Conservation (phyloP, 805 yeast genomes). For the Novakomyces olei region DNA sequence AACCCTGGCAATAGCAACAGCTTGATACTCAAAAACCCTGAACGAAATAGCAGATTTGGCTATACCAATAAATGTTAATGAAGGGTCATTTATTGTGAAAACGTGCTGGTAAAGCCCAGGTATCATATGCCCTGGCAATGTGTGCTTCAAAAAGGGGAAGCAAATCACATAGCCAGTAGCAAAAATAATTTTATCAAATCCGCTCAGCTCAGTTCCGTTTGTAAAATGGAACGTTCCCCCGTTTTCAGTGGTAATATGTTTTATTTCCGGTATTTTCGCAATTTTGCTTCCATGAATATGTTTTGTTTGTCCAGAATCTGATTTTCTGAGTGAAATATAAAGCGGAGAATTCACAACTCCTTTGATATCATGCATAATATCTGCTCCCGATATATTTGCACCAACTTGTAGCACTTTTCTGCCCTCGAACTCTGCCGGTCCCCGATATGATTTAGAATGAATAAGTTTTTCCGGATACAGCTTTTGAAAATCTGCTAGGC, state of each 20-base stretch:
- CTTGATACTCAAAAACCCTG: background rate
- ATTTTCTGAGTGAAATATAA: background rate
- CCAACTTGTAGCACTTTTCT: constrained; percentile 33
- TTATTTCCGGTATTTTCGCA: background rate
- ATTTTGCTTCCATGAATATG: background rate
- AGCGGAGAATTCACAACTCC: no score
- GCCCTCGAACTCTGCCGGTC: constrained; percentile 23
- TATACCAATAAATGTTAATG: constrained; percentile 39
- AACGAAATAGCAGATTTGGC: background rate
- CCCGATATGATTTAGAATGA: constrained; percentile 38
- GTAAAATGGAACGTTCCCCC: constrained; percentile 25
- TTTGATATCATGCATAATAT: constrained; percentile 41
- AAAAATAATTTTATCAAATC: constrained; percentile 37
- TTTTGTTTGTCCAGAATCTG: background rate
- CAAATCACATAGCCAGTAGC: constrained; percentile 54
- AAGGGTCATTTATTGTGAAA: constrained; percentile 37
- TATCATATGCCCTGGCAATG: no score
- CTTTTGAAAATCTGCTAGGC: constrained; percentile 27
- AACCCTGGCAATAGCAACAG: background rate
- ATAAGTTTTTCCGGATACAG: constrained; percentile 25
- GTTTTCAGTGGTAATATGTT: background rate
- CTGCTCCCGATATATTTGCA: constrained; percentile 56
- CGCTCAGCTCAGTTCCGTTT: constrained; percentile 25
- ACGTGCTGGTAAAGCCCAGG: constrained; percentile 34
- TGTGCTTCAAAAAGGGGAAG: constrained; percentile 36